phyloP scores from a whole-genome alignment of 257 asterid genomes.

The Sherardia arvensis region DNA sequence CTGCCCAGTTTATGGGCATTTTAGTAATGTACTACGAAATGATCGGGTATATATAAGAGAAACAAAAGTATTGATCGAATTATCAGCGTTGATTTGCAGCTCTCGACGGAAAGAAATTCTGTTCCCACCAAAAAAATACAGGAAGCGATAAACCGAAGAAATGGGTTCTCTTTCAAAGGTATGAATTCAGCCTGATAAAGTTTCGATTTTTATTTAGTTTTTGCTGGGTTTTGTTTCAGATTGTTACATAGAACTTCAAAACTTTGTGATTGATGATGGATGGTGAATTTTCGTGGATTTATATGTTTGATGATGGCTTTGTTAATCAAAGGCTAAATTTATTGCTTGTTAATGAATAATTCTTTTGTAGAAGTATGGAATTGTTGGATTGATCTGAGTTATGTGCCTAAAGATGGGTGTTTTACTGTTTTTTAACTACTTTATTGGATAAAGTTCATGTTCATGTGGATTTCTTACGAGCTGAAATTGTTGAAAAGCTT shows the following conservation, averaged over 20 bases:
- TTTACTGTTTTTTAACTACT: not conserved
- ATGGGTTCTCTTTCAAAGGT: conserved; percentile 27
- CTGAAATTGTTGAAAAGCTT: not conserved
- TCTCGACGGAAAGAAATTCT: not conserved
- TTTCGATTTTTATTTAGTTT: no score
- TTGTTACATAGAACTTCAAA: not conserved
- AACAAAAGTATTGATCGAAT: not conserved
- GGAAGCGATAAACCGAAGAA: no score
- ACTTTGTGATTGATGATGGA: no score
- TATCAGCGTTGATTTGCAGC: conserved; percentile 7
- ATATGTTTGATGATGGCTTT: not conserved
- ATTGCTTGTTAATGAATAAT: not conserved
- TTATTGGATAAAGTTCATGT: not conserved
- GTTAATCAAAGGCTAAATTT: not conserved
- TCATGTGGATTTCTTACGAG: not conserved
- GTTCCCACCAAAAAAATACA: not conserved
- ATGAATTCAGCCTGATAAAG: not conserved
- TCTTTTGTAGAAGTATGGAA: not conserved
- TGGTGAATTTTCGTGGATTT: not conserved
- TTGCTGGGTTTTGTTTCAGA: not conserved
- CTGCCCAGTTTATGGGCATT: not conserved
- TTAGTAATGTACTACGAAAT: not conserved
- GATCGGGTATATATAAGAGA: not conserved
- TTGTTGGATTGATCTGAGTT: no score
- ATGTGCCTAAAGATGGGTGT: not conserved